A percentile compares a stretch with the other conserved stretches of the same genome.
Conservation (phyloP, 371 early-diverging fungal genomes). For the Phascolomyces articulosus region DNA sequence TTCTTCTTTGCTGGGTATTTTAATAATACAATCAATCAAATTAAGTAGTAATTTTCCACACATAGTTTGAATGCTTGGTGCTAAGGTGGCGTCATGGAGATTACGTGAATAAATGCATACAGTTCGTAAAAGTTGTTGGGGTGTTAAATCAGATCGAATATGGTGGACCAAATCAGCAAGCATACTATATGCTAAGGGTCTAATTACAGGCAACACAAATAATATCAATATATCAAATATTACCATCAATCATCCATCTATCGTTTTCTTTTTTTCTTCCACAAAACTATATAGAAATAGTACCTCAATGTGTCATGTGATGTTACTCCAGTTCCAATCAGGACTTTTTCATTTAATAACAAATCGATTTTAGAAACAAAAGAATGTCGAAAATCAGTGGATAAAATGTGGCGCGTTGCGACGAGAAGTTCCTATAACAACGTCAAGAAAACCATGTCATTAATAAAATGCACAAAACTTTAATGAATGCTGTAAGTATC, state of each 20-base stretch:
- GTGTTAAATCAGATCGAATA: constrained; percentile 84
- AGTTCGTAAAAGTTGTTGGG: constrained; percentile 76
- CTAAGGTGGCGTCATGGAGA: constrained; percentile 86
- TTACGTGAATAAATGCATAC: constrained; percentile 90
- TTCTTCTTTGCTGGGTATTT: constrained; percentile 65
- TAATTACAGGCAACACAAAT: too few species aligned
- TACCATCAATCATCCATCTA: too few species aligned
- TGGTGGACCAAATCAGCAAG: constrained; percentile 96
- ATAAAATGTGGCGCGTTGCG: constrained; percentile 93
- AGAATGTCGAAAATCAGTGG: constrained; percentile 85
- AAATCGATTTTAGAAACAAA: constrained; percentile 90
- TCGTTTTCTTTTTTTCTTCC: too few species aligned
- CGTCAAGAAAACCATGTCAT: too few species aligned
- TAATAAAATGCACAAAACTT: too few species aligned
- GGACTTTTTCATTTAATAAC: constrained; percentile 87
- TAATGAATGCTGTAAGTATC: background rate
- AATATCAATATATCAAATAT: too few species aligned
- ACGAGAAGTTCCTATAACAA: constrained; percentile 95
- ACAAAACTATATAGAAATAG: background rate
- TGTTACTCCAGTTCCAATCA: constrained; percentile 93
- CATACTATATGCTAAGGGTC: constrained; percentile 92
- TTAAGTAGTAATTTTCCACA: constrained; percentile 93
- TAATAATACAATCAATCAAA: constrained; percentile 85
- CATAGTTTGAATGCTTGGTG: constrained; percentile 94
- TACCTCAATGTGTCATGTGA: constrained; percentile 88